phyloP scores from a whole-genome alignment of 108 stramenopile genomes.

The Stephanodiscus triporus region DNA sequence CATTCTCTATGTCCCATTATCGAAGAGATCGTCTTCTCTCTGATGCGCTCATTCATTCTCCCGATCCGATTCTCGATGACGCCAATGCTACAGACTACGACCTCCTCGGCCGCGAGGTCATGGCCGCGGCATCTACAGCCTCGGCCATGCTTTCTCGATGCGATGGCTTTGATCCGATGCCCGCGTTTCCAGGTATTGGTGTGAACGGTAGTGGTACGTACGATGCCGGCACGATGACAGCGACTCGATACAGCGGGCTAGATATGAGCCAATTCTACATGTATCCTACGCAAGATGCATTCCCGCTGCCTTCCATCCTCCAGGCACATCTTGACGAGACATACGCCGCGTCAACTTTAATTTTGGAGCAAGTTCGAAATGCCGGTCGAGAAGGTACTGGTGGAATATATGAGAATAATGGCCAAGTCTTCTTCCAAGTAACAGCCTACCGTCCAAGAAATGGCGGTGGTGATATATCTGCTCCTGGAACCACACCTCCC shows the following conservation, averaged over 20 bases:
- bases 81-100: constrained; percentile 2
- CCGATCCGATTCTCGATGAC: constrained; percentile 13
- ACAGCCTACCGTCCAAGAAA: constrained; percentile 27
- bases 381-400: neutral
- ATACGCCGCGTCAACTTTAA: constrained; percentile 33
- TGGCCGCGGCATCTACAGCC: constrained; percentile 18
- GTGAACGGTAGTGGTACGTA: neutral
- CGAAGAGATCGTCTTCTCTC: constrained; percentile 7
- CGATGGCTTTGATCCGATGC: constrained; percentile 19
- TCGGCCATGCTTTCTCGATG: constrained; percentile 24
- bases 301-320: constrained; percentile 36
- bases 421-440: constrained; percentile 28
- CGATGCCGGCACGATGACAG: neutral
- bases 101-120: constrained; percentile 12
- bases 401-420: neutral
- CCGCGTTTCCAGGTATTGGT: neutral
- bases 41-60: constrained; percentile 10
- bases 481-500: constrained; percentile 32
- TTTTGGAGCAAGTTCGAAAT: constrained; percentile 7
- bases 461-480: neutral
- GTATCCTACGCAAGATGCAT: constrained; percentile 19
- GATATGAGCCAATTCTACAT: constrained; percentile 3
- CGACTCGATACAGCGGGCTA: constrained; percentile 1
- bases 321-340: constrained; percentile 51
- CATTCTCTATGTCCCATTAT: constrained; percentile 1